A percentile compares a stretch with the other conserved stretches of the same genome.
These are phyloP conservation scores for Torulaspora indica DNA, from an alignment of 805 yeast species.

Conservation along the genomic window DNA sequence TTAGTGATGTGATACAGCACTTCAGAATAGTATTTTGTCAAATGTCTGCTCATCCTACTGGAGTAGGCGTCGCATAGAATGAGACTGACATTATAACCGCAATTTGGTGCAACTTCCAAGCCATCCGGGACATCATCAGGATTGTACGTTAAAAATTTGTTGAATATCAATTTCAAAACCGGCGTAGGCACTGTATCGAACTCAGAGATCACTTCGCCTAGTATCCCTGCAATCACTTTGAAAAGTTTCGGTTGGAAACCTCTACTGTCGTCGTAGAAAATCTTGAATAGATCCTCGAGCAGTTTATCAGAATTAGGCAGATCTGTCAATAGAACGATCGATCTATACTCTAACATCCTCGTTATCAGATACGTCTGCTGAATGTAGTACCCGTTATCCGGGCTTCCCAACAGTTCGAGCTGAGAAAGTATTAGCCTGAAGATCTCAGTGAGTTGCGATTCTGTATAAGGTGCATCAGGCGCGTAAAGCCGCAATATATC, in stretches of 20 bases:
- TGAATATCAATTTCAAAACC: constrained; percentile 59
- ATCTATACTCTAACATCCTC: constrained; percentile 67
- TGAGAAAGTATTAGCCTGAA: constrained; percentile 64
- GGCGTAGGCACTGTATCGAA: constrained; percentile 56
- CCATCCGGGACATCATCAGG: constrained; percentile 31
- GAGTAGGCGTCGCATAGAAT: constrained; percentile 63
- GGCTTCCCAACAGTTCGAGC: constrained; percentile 51
- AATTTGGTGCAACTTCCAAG: constrained; percentile 37
- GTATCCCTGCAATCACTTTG: constrained; percentile 61
- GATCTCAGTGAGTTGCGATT: constrained; percentile 54
- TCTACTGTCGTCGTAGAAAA: constrained; percentile 51
- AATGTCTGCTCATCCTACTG: constrained; percentile 68
- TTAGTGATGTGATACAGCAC: constrained; percentile 50
- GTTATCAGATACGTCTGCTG: constrained; percentile 64
- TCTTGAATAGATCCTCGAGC: constrained; percentile 51
- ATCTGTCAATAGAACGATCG: constrained; percentile 70
- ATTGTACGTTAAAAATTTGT: constrained; percentile 48
- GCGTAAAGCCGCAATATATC: constrained; percentile 76
- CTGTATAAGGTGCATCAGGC: constrained; percentile 85
- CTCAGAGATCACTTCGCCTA: constrained; percentile 71
- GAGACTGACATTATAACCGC: constrained; percentile 62
- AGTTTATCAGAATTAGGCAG: constrained; percentile 56
- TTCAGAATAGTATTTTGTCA: constrained; percentile 78
- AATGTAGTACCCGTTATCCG: constrained; percentile 54
- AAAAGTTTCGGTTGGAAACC: constrained; percentile 51